These are phyloP conservation scores for Fraxinus ornus DNA, from an alignment of 305 asterid genomes.

Conservation along the genomic window DNA sequence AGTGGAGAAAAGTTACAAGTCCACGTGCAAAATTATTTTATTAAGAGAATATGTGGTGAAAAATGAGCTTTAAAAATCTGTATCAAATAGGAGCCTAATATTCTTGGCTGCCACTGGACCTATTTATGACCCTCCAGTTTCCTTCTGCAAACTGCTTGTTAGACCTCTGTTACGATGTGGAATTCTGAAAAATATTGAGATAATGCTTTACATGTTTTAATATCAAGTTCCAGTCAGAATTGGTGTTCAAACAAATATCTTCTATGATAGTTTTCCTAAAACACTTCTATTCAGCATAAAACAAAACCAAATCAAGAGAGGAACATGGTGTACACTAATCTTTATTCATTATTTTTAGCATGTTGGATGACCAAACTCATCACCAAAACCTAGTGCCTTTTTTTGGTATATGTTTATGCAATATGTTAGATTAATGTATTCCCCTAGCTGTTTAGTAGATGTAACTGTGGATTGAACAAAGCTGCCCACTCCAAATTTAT, in stretches of 20 bases:
- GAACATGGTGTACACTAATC: background rate
- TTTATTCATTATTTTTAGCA: background rate
- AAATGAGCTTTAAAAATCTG: background rate
- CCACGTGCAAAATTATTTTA: background rate
- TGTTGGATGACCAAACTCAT: background rate
- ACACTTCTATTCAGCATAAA: background rate
- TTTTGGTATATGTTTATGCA: background rate
- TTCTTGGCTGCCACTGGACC: background rate
- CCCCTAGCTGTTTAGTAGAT: background rate
- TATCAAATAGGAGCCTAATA: background rate
- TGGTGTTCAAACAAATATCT: background rate
- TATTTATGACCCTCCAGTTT: background rate
- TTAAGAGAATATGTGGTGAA: background rate
- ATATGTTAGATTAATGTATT: background rate
- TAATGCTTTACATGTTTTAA: background rate
- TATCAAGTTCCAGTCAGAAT: background rate
- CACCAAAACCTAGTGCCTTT: background rate
- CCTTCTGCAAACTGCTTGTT: background rate
- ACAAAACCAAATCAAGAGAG: background rate
- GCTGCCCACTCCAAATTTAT: background rate
- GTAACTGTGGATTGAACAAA: background rate
- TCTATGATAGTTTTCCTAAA: background rate
- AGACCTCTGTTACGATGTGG: background rate
- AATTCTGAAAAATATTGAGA: background rate
- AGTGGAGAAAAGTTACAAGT: no score